phyloP scores from a whole-genome alignment of 306 rosid genomes.

The Delonix regia region DNA sequence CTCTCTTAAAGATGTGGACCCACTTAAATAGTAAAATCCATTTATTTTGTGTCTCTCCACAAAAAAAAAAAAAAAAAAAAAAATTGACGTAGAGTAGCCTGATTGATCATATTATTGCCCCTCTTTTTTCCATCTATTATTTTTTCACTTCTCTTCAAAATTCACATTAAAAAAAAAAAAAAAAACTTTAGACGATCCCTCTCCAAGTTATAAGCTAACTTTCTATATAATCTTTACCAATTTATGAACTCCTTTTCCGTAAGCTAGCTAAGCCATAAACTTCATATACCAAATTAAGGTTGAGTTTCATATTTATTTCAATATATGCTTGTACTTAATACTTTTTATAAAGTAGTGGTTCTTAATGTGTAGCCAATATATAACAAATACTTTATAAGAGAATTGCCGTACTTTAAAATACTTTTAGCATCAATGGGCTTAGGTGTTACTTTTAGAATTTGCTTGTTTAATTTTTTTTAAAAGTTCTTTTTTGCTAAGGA shows the following conservation, averaged over 20 bases:
- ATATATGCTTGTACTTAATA: neutral
- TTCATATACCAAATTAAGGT: neutral
- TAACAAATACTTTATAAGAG: neutral
- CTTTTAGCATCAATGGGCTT: neutral
- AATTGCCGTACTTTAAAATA: neutral
- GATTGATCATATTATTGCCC: too few species aligned
- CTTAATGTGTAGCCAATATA: neutral
- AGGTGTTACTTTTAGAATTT: neutral
- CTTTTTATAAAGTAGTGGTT: constrained; percentile 14
- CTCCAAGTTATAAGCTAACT: neutral
- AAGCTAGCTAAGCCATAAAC: neutral
- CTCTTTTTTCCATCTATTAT: too few species aligned
- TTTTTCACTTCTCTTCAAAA: too few species aligned
- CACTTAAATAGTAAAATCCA: too few species aligned
- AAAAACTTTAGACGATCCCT: too few species aligned
- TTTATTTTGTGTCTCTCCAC: too few species aligned
- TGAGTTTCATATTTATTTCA: constrained; percentile 17
- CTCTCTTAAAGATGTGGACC: too few species aligned
- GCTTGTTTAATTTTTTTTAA: neutral
- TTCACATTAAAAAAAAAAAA: too few species aligned
- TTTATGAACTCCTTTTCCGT: neutral
- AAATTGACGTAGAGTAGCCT: too few species aligned
- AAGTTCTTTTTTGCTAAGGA: neutral
- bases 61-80: too few species aligned
- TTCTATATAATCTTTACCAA: neutral